These are phyloP conservation scores for Penicillium sp. DNA, from an alignment of 2,329 filamentous ascomycete genomes.

Conservation along the genomic window DNA sequence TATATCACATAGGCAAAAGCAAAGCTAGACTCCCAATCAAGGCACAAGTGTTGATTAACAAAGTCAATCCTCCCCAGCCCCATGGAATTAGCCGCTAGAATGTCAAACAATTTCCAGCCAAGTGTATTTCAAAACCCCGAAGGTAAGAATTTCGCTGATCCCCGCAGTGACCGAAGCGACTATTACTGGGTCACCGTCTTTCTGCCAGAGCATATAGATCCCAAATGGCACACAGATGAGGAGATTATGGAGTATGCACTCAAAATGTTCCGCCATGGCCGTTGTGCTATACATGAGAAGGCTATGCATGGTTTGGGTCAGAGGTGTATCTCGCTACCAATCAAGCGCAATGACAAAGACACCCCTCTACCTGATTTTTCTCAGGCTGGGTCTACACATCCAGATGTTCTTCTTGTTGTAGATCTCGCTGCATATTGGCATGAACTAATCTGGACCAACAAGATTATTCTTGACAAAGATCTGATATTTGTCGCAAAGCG, in stretches of 20 bases:
- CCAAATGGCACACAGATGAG: background rate
- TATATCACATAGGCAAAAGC: too few relatives aligned
- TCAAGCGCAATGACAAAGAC: background rate
- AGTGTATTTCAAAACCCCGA: background rate
- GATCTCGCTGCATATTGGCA: background rate
- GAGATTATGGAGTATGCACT: background rate
- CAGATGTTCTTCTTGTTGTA: background rate
- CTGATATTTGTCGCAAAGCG: background rate
- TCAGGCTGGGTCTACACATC: background rate
- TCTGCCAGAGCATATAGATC: background rate
- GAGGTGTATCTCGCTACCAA: background rate
- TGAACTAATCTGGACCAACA: background rate
- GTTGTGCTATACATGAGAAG: background rate
- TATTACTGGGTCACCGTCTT: conserved; percentile 2
- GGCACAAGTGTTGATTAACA: background rate
- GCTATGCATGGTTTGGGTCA: background rate
- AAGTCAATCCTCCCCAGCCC: background rate
- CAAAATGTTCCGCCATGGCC: background rate
- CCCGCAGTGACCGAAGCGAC: background rate
- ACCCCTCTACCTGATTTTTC: background rate
- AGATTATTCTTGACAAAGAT: background rate
- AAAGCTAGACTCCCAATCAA: too few relatives aligned
- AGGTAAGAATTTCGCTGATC: background rate
- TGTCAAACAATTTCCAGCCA: background rate
- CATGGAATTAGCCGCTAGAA: background rate